Evolutionary conservation across 257 asterid species (phyloP).

Genomic region (Rauvolfia tetraphylla): DNA sequence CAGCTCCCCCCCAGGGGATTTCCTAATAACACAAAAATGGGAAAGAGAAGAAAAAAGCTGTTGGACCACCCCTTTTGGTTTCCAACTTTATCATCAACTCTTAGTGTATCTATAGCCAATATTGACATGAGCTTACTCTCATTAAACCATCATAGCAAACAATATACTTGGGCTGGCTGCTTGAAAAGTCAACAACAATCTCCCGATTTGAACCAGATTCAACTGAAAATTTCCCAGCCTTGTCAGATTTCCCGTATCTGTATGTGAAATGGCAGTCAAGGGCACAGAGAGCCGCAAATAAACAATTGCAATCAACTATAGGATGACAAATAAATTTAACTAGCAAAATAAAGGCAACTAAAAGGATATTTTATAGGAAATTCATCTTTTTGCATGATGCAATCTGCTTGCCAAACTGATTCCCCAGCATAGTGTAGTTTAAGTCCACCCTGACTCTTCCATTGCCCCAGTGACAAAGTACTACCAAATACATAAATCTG

Average conservation of each 20-base stretch:
- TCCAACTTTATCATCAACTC: conserved; percentile 7
- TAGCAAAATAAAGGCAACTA: conserved; percentile 17
- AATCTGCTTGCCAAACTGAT: conserved; percentile 75
- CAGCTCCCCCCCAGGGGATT: conserved; percentile 97
- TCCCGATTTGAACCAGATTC: conserved; percentile 81
- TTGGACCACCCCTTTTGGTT: conserved; percentile 1
- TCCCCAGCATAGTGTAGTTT: conserved; percentile 73
- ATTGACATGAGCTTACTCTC: conserved; percentile 59
- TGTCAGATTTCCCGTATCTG: conserved; percentile 67
- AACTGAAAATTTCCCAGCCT: conserved; percentile 41
- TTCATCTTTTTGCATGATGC: conserved; percentile 61
- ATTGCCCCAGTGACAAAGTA: conserved; percentile 62
- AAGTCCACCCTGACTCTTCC: conserved; percentile 69
- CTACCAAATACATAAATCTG: conserved; percentile 84
- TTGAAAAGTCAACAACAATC: conserved; percentile 53
- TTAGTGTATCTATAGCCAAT: conserved; percentile 4
- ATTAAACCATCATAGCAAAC: conserved; percentile 84
- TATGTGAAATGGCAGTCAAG: conserved; percentile 60
- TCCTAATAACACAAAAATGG: conserved; percentile 42
- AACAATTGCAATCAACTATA: conserved; percentile 10
- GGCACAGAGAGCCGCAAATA: conserved; percentile 5
- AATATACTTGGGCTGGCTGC: conserved; percentile 56
- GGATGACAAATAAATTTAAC: conserved; percentile 10
- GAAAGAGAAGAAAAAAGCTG: not conserved
- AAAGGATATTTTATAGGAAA: conserved; percentile 94